Conservation (phyloP, 1,139 yeast species). For the Saccharomyces hybrid region DNA sequence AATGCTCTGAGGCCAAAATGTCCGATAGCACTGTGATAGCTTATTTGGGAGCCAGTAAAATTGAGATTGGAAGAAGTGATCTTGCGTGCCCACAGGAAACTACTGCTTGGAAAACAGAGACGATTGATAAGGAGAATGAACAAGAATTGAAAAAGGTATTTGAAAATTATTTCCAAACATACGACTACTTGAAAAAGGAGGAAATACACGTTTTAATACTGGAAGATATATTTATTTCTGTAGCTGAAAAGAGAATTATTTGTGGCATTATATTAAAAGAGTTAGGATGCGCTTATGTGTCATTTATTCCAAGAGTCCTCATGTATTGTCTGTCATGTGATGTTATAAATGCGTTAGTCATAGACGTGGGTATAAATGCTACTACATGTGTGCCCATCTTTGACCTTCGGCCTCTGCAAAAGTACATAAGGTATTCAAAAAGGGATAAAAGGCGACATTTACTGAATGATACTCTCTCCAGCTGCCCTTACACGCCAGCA, state of each 20-base stretch:
- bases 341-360: not conserved
- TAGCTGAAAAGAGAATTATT: not conserved
- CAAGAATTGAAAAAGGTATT: not conserved
- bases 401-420: slow-evolving; percentile 1
- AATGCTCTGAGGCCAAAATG: not conserved
- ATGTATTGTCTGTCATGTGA: slow-evolving; percentile 2
- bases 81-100: not conserved
- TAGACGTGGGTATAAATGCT: not conserved
- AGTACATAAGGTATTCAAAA: slow-evolving; percentile 1
- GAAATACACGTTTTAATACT: not conserved
- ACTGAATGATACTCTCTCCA: not conserved
- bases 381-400: slow-evolving; percentile 1
- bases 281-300: not conserved
- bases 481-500: not conserved
- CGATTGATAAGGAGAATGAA: not conserved
- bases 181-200: not conserved
- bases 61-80: not conserved
- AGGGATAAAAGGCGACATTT: not conserved
- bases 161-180: not conserved
- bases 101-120: not conserved
- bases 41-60: not conserved
- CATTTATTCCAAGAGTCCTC: slow-evolving; percentile 2
- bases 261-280: not conserved
- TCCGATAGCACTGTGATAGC: not conserved
- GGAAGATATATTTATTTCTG: slow-evolving; percentile 2